Evolutionary conservation across 2,329 filamentous ascomycete genomes (phyloP).

Genomic region (Colletotrichum lentis): DNA sequence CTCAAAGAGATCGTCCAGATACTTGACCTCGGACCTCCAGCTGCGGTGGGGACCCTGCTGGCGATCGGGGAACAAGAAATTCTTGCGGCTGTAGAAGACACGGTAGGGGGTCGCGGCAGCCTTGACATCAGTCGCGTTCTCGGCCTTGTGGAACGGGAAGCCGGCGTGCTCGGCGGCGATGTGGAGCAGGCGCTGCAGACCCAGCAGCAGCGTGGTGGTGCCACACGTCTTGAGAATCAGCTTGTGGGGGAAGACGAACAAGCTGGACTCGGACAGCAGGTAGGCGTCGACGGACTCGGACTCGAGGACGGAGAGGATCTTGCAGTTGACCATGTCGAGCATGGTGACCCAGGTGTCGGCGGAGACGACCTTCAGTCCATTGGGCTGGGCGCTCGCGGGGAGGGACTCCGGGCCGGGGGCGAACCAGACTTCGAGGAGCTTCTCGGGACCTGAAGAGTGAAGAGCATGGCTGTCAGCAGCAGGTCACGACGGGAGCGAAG

Average conservation of each 20-base stretch:
- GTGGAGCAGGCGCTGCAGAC: constrained; percentile 88
- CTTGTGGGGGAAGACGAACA: constrained; percentile 99
- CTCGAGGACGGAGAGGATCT: constrained; percentile 92
- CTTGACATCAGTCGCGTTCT: constrained; percentile 70
- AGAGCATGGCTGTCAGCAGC: constrained; percentile 30
- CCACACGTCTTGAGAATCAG: constrained; percentile 98
- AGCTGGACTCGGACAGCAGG: constrained; percentile 96
- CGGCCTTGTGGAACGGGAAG: constrained; percentile 82
- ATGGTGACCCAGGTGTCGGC: constrained; percentile 92
- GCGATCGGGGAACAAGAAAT: constrained; percentile 94
- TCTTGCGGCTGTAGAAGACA: constrained; percentile 99
- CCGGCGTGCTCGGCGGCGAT: constrained; percentile 88
- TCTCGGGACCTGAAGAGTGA: constrained; percentile 79
- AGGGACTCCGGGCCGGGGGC: constrained; percentile 78
- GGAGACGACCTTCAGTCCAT: constrained; percentile 86
- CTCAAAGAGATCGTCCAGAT: constrained; percentile 88
- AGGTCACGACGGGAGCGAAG: constrained; percentile 17
- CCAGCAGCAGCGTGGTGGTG: constrained; percentile 90
- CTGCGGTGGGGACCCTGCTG: constrained; percentile 94
- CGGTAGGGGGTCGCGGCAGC: constrained; percentile 89
- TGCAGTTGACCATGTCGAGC: constrained; percentile 98
- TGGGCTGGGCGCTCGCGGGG: constrained; percentile 72
- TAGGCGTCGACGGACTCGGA: constrained; percentile 97
- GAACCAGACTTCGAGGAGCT: constrained; percentile 98
- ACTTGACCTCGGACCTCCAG: constrained; percentile 96